Evolutionary conservation across 2,329 filamentous ascomycete genomes (phyloP), one percentile per base, ranked within the genome.

Genomic region (Amauroascus niger): DNA sequence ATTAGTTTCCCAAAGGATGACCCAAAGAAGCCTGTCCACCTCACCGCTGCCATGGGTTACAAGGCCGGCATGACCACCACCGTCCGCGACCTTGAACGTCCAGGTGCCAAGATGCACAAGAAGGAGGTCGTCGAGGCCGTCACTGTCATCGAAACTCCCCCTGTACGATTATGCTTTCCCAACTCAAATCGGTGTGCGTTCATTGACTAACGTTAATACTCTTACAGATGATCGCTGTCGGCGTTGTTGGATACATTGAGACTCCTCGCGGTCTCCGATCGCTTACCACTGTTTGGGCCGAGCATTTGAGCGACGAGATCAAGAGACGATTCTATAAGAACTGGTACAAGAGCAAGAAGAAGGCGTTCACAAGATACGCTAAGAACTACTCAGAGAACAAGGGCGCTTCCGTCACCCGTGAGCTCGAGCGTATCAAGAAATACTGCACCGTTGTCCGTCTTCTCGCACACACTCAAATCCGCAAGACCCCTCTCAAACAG

Each of bases 311-410:
- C 78, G 93, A 98, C 77, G 93, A 97, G 80, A 74, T 98, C 77
- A 95, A 95, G 86, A 88, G 93, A 71, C 88, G 93, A 74, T 98
- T 98, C 88, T 98, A 98, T 88, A 97, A 97, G 89, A 98, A 98
- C 87, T 98, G 93, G 93, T 98, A 98, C 87, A 95, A 95, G 87
- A 89, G 84, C 83, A 98, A 98, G 90, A 97, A 96, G 88, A 98
- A 98, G 91, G 93, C 93, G 61, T 98, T 98, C 82, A 98, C 93
- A 83, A 96, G 95, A 83, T 98, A 98, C 80, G 88, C 93, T 81
- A 98, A 97, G 88, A 91, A 95, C 85, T 88, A 97, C 86, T 89
- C 91, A 62, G 91, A 97, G 81, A 85, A 78, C 80, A 87, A 76
- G 77, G 90, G 88, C 70, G 79, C 87, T 67, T 89, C 88, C 71